Conservation (phyloP, 2,329 filamentous ascomycete genomes). For the Sordariomycetes sp. region DNA sequence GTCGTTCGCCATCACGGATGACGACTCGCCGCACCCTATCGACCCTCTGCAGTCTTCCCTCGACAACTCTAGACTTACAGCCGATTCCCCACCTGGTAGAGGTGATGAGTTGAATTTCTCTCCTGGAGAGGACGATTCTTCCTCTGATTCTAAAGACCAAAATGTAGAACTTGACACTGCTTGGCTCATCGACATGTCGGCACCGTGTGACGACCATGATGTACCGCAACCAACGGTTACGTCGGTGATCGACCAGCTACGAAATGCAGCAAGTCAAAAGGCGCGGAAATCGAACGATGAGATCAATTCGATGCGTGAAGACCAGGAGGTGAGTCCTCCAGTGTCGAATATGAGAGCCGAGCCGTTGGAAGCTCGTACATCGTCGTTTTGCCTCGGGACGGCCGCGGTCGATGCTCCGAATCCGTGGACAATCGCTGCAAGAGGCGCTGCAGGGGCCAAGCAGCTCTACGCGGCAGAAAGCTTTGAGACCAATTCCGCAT, state of each 20-base stretch:
- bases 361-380: neutral
- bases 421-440: neutral
- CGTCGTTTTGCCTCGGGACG: neutral
- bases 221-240: neutral
- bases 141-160: too few species aligned
- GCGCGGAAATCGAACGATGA: neutral
- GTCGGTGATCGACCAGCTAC: slow-evolving; percentile 1
- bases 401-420: neutral
- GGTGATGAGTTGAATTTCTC: neutral
- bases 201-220: neutral
- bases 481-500: neutral
- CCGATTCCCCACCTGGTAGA: neutral
- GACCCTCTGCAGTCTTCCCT: neutral
- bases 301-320: neutral
- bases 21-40: neutral
- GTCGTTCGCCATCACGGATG: neutral
- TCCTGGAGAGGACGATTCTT: neutral
- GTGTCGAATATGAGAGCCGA: neutral
- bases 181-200: slow-evolving; percentile 1
- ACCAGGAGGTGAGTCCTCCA: neutral
- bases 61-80: neutral
- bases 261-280: neutral
- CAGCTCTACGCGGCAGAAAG: neutral
- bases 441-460: neutral
- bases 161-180: neutral